Percentiles rank a stretch among this genome's conserved stretches.
Conservation (phyloP, 2,329 filamentous ascomycete genomes). For the Diaporthe citrichinensis region DNA sequence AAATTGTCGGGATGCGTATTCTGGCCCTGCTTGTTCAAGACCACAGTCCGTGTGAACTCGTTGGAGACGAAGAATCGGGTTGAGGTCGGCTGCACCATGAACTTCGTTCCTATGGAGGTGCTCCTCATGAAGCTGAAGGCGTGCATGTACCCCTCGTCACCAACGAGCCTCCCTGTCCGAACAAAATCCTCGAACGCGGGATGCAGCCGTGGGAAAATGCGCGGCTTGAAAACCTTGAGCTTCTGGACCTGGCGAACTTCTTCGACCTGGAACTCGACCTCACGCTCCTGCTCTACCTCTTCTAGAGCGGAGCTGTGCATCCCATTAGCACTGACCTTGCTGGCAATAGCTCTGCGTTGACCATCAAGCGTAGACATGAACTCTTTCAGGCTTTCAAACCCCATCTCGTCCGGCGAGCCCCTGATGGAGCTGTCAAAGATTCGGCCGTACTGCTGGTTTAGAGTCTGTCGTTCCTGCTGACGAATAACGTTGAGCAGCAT, state of each 20-base stretch:
- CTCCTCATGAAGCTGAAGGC: constrained; percentile 58
- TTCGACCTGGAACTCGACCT: constrained; percentile 72
- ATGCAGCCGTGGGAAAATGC: constrained; percentile 62
- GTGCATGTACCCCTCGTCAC: constrained; percentile 54
- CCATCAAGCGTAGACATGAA: constrained; percentile 52
- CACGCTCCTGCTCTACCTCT: constrained; percentile 72
- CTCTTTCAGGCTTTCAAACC: constrained; percentile 42
- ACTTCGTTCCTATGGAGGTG: constrained; percentile 53
- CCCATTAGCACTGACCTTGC: constrained; percentile 54
- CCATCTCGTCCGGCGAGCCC: constrained; percentile 44
- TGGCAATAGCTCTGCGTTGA: constrained; percentile 49
- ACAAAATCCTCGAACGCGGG: constrained; percentile 61
- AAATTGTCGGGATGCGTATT: constrained; percentile 51
- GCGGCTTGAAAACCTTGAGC: constrained; percentile 55
- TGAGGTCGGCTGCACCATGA: constrained; percentile 45
- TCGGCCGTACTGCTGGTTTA: constrained; percentile 69
- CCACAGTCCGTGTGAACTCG: constrained; percentile 65
- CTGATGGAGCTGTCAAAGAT: constrained; percentile 39
- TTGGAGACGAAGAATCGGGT: constrained; percentile 54
- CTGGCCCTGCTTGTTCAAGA: constrained; percentile 44
- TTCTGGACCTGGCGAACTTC: constrained; percentile 68
- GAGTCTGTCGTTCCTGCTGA: constrained; percentile 68
- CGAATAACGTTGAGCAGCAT: constrained; percentile 60
- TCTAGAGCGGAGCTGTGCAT: constrained; percentile 67
- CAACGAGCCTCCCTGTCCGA: constrained; percentile 58